Percentiles rank a stretch among this genome's conserved stretches.
Evolutionary conservation across 2,329 filamentous ascomycete genomes (phyloP).

Genomic region (Tolypocladium amazonense): DNA sequence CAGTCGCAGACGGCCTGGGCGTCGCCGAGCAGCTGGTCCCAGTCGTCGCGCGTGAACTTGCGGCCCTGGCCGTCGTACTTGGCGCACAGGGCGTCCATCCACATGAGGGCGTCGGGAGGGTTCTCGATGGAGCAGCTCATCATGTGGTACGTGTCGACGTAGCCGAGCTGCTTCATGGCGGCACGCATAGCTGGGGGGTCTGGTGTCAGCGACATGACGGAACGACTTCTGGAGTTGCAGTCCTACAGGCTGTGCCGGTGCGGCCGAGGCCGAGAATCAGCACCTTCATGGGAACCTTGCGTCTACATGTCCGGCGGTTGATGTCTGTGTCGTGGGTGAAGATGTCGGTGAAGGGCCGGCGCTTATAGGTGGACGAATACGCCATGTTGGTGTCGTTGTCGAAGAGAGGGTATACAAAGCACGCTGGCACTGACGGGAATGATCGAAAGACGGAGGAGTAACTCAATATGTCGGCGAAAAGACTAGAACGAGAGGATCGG

Average conservation of each 20-base stretch:
- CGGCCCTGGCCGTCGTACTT: conserved; percentile 24
- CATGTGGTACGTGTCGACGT: conserved; percentile 63
- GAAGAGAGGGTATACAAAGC: background rate
- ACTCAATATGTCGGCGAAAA: background rate
- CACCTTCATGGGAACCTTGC: conserved; percentile 62
- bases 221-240: conserved; percentile 3
- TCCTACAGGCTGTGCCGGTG: conserved; percentile 58
- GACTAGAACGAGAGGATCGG: background rate
- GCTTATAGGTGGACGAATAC: conserved; percentile 17
- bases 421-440: background rate
- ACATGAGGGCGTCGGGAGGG: conserved; percentile 49
- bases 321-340: conserved; percentile 59
- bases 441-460: background rate
- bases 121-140: conserved; percentile 58
- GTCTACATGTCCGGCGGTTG: conserved; percentile 53
- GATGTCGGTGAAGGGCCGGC: conserved; percentile 41
- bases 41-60: conserved; percentile 52
- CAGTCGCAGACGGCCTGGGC: conserved; percentile 60
- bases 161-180: conserved; percentile 56
- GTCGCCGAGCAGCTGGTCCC: conserved; percentile 57
- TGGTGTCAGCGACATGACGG: background rate
- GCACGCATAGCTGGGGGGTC: conserved; percentile 43
- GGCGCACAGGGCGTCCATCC: conserved; percentile 57
- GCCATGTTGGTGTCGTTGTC: conserved; percentile 11
- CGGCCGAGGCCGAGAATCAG: conserved; percentile 59